Evolutionary conservation across 768 basidiomycete species (phyloP), one percentile per base, ranked within the genome.

Genomic region (Clavaria fumosa): DNA sequence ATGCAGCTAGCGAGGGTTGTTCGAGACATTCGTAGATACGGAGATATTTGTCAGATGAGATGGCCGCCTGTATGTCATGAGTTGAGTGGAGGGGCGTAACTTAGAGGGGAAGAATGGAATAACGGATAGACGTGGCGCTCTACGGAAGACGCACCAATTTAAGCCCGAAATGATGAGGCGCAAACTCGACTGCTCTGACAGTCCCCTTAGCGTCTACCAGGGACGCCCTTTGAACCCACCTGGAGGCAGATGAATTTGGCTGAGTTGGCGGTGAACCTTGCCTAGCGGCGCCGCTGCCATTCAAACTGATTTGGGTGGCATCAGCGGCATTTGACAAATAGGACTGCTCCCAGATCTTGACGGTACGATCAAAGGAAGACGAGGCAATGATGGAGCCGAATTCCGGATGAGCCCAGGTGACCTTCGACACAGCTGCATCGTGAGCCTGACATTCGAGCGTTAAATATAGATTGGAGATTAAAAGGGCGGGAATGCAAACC

Each of bases 331-430:
- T 52, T 22, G 47, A 47, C 2, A 53, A 45, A 5, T 57, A 55
- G 0, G 59, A 61, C 55, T 83, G 73, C 52, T 91, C 85, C 89
- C 89, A 96, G 11, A 99, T 70, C 56, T 91, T 85, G 39, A 90
- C 83, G 0, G 83, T 83, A 18, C 91, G 70, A 57, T 96, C 93
- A 49, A 90, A 89, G 2, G 82, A 88, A 4, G 76, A 72, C 3
- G 83, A 85, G 0, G 88, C 88, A 39, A 97, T 63, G 37, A 95
- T 71, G 1, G 75, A 71, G 3, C 89, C 91, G 42, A 89, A 90
- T 55, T 90, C 79, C 4, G 93, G 89, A 51, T 91, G 89, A 1
- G 88, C 88, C 84, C 89, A 97, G 37, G 72, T 71, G 10, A 95
- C 48, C 53, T 70, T 78, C 5, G 86, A 73, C 24, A 95, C 67